A percentile compares a stretch with the other conserved stretches of the same genome.
Evolutionary conservation across 768 basidiomycete genomes (phyloP).

Genomic region (Serendipita sp.): DNA sequence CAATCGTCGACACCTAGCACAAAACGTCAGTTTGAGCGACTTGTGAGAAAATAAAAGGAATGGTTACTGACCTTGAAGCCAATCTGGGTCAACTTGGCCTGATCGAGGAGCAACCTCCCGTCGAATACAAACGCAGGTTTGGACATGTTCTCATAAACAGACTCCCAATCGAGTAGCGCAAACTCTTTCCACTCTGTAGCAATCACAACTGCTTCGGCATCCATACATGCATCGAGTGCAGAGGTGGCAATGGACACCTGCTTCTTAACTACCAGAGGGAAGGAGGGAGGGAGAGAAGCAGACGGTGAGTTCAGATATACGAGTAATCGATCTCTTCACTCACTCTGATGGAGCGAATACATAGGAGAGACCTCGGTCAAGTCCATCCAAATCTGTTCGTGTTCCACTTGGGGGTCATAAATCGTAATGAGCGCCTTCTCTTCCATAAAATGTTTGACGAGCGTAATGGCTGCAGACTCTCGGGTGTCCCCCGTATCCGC

Average conservation of each 20-base stretch:
- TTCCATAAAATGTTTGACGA: slow-evolving; percentile 82
- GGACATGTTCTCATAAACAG: slow-evolving; percentile 74
- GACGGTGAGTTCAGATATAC: too few relatives aligned
- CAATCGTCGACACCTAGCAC: not conserved
- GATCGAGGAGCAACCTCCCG: slow-evolving; percentile 75
- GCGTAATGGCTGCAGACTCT: slow-evolving; percentile 87
- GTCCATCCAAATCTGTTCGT: slow-evolving; percentile 76
- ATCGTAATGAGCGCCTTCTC: slow-evolving; percentile 77
- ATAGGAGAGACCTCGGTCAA: slow-evolving; percentile 51
- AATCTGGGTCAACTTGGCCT: slow-evolving; percentile 58
- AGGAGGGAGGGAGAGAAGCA: too few relatives aligned
- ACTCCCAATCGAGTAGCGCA: slow-evolving; percentile 76
- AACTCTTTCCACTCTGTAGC: slow-evolving; percentile 99
- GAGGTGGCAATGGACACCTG: slow-evolving; percentile 63
- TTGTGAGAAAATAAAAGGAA: not conserved
- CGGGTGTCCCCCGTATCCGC: slow-evolving; percentile 99
- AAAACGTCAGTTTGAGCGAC: not conserved
- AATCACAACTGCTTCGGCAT: slow-evolving; percentile 85
- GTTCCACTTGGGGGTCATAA: slow-evolving; percentile 82
- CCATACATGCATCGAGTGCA: slow-evolving; percentile 74
- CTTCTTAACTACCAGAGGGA: slow-evolving; percentile 89
- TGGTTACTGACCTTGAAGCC: slow-evolving; percentile 48
- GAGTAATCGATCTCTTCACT: too few relatives aligned
- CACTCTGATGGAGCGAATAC: slow-evolving; percentile 48
- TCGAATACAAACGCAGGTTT: slow-evolving; percentile 99